Base-by-base conservation (phyloP, 768 basidiomycete species). In the Trametopsis cervina region DNA sequence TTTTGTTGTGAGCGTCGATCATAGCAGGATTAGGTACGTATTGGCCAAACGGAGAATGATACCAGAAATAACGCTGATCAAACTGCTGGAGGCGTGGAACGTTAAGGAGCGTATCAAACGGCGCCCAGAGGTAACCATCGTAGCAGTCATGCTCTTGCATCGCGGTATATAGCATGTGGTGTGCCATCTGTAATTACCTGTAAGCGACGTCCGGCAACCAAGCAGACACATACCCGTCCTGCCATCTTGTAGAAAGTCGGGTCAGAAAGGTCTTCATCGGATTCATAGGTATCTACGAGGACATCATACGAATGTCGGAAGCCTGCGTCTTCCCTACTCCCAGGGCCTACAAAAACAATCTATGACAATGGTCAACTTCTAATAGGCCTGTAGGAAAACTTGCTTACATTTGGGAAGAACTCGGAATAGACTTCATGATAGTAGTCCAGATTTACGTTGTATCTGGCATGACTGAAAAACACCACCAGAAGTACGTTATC, bases 91-190 rank as follows among this genome's bases (percentile, higher is more conserved):
- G 62, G 24, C 75, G 72, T 11, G 75, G 74, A 36, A 76, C 57
- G 47, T 77, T 77, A 42, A 77, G 62, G 17, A 76, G 57, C 5
- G 74, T 71, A 51, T 76, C 72, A 48, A 76, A 75, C 13, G 76
- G 75, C 33, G 69, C 73, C 74, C 75, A 76, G 13, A 76, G 67
- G 55, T 75, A 75, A 4, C 75, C 75, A 24, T 71, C 63, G 54
- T 77, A 77, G 54, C 75, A 76, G 11, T 56, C 62, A 43, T 71
- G 55, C 41, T 69, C 71, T 38, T 61, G 61, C 46, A 77, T 44
- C 26, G 67, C 72, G 3, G 72, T 76, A 53, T 73, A 73, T 9
- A 76, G 62, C 74, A 76, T 76, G 50, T 76, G 75, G 46, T 77
- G 74, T 4, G 74, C 75, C 75, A 75, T 71, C 63, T 62, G 21